phyloP scores from a whole-genome alignment of 202 grass and related monocot genomes.

The Zoysia matrella region DNA sequence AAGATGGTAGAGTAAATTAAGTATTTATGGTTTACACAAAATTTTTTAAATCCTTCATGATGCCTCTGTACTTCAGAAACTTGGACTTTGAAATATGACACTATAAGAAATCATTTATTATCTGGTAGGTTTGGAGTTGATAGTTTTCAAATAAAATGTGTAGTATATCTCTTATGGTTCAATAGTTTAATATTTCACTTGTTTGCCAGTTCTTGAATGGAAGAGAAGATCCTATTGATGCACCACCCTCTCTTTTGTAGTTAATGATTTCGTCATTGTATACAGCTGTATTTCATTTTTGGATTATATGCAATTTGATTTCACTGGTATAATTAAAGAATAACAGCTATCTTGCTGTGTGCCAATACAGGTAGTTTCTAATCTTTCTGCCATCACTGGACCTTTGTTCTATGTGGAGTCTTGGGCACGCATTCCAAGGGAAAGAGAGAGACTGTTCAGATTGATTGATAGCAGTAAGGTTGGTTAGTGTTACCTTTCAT shows the following conservation, averaged over 20 bases:
- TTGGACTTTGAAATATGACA: not conserved
- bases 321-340: conserved; percentile 4
- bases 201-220: not conserved
- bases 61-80: not conserved
- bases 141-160: not conserved
- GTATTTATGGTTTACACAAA: conserved; percentile 6
- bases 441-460: conserved; percentile 79
- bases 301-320: conserved; percentile 2
- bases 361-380: conserved; percentile 77
- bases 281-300: not conserved
- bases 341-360: conserved; percentile 29
- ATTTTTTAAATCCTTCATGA: conserved; percentile 8
- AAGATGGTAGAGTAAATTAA: conserved; percentile 1
- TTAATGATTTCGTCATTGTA: conserved; percentile 9
- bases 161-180: not conserved
- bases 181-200: conserved; percentile 20
- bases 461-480: conserved; percentile 90
- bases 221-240: conserved; percentile 5
- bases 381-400: conserved; percentile 81
- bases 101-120: conserved; percentile 6
- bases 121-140: not conserved
- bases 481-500: conserved; percentile 14
- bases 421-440: conserved; percentile 85
- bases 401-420: conserved; percentile 16
- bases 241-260: not conserved